Evolutionary conservation across 768 basidiomycete species (phyloP).

Genomic region (Grammothele lineata): DNA sequence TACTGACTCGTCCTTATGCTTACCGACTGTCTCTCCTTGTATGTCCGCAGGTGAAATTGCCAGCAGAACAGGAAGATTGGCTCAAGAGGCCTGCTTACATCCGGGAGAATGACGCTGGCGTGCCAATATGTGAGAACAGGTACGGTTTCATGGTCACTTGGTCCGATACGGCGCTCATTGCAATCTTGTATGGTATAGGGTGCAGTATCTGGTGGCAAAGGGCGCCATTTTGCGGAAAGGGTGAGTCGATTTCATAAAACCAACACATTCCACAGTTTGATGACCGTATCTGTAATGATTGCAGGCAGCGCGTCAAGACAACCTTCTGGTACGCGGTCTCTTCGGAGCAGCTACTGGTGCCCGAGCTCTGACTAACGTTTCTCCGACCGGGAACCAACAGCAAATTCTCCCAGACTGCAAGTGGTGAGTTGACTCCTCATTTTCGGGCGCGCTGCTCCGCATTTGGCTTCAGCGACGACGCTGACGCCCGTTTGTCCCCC

Average conservation of each 20-base stretch:
- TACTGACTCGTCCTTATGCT: background rate
- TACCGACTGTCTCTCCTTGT: too few species aligned
- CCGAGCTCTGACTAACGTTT: too few species aligned
- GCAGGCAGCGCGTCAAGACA: conserved; percentile 74
- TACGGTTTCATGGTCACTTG: conserved; percentile 25
- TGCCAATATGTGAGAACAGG: conserved; percentile 83
- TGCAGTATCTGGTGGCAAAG: conserved; percentile 85
- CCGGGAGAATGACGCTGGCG: conserved; percentile 67
- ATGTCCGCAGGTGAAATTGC: conserved; percentile 75
- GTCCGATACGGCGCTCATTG: too few species aligned
- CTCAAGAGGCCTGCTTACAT: conserved; percentile 85
- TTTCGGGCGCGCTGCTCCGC: background rate
- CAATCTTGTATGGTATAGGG: conserved; percentile 39
- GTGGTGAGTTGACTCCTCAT: conserved; percentile 34
- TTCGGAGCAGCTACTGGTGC: too few species aligned
- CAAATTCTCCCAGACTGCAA: conserved; percentile 62
- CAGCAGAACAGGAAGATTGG: conserved; percentile 82
- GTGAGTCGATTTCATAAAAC: conserved; percentile 36
- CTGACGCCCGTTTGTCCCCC: background rate
- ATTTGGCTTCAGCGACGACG: background rate
- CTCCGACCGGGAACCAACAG: too few species aligned
- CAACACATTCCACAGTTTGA: conserved; percentile 15
- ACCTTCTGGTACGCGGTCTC: conserved; percentile 66
- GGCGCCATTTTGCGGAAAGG: conserved; percentile 85
- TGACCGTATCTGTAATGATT: conserved; percentile 16